Evolutionary conservation across 768 basidiomycete species (phyloP), one percentile per base, ranked within the genome.

Genomic region (Suillus americanus): DNA sequence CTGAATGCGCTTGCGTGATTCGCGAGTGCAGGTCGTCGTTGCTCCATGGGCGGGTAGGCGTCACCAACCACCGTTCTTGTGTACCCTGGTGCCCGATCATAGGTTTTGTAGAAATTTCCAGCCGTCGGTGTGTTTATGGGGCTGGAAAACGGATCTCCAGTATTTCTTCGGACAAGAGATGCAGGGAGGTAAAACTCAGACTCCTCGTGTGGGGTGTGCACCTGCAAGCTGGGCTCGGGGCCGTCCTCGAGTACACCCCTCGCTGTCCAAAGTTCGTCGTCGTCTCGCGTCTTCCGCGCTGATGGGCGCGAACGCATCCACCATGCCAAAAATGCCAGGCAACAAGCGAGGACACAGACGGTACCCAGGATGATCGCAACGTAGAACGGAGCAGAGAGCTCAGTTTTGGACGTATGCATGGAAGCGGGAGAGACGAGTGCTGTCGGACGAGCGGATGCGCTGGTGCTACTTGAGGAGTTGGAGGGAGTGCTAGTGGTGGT

Each of bases 321-420:
- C 81, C 81, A 85, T 0, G 83, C 81, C 38, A 84, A 69, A n/a
- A 86, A 67, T 45, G 83, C 80, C 18, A 81, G 71, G 40, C 86
- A 50, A 60, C 79, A 77, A 7, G 83, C 81, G 57, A 85, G 66
- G 40, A 80, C 76, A 20, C 79, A 77, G 64, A 88, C 78, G 0
- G 74, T 73, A 38, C 82, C 86, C 3, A 87, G 74, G n/a, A 79
- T 76, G 60, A 87, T 78, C 30, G 78, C 83, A 5, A 85, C 69
- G 67, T 86, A 86, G 68, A 85, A 80, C 43, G 82, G 79, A 1
- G 82, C 72, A 3, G 75, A 63, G 18, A 59, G 25, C 14, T 65
- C 33, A 5, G 72, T 62, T 25, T 56, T 69, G 18, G 72, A 46
- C 5, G 75, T 68, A 2, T 73, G 70, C 46, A 35, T 67, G n/a